Evolutionary conservation across 2,329 filamentous ascomycete genomes (phyloP), one percentile per base, ranked within the genome.

Genomic region (Orbilia ellipsospora): DNA sequence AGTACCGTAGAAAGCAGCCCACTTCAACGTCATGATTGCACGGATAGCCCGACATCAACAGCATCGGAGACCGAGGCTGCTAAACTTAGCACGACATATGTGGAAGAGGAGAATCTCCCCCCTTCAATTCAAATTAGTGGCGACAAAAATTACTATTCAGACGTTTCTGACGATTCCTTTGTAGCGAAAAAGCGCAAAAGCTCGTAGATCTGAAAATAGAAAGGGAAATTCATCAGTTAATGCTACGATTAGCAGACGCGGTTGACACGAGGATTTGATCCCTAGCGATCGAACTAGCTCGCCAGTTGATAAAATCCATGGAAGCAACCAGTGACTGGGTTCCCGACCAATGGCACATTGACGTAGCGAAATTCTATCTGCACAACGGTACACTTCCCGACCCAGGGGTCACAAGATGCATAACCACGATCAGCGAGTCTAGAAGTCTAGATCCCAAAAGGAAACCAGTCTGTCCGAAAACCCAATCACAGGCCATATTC

Each of bases 131-230:
- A 36, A 36, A 6, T 36, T 10, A 6, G 8, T 36, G 31, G 1
- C 5, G 31, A 44, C 13, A 36, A 55, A 4, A 51, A 26, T 4
- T 42, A 56, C 20, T 15, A 16, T 1, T 66, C 62, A 28, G 52
- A 56, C n/a, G 62, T 20, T 16, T 66, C 52, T 8, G 62, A 66
- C 13, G 62, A 66, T 44, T 57, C 62, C 10, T 65, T 50, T 4
- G 13, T 65, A 8, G 40, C 31, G 13, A 50, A 31, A 10, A 55
- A 48, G 8, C 12, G 36, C n/a, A 20, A 42, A 48, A 55, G 48
- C 16, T 54, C 13, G 26, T 5, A 16, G 36, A 36, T 7, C n/a
- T n/a, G n/a, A 42, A 66, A 50, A 40, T 20, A 28, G 20, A 18
- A 16, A 18, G 56, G 12, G 42, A 1, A 1, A 23, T 56, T 20